These are phyloP conservation scores for Ambrosiella cleistominuta DNA, from an alignment of 2,329 filamentous ascomycete species.

Conservation along the genomic window DNA sequence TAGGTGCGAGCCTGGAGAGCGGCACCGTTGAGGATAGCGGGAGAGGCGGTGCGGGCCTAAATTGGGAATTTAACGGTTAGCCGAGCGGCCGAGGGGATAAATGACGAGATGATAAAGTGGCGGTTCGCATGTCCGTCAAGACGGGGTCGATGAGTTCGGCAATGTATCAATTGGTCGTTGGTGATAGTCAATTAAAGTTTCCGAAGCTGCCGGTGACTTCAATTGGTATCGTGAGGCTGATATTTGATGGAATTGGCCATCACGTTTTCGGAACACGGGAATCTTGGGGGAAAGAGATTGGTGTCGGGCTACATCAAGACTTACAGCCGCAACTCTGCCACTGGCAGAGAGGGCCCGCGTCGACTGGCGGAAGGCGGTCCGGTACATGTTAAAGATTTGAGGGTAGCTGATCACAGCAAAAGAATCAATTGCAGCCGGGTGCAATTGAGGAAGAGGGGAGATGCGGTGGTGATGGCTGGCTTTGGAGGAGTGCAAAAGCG, in stretches of 20 bases:
- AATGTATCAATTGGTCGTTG: conserved; percentile 9
- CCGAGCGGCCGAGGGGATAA: conserved; percentile 26
- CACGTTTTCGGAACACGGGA: conserved; percentile 17
- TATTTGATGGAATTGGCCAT: conserved; percentile 30
- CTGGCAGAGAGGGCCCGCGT: conserved; percentile 84
- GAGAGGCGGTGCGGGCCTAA: conserved; percentile 74
- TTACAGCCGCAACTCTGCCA: conserved; percentile 85
- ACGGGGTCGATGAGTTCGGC: conserved; percentile 7
- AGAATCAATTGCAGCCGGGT: conserved; percentile 44
- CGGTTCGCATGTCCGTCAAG: conserved; percentile 3
- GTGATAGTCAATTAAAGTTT: conserved; percentile 10
- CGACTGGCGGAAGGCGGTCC: conserved; percentile 94
- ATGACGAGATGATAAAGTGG: conserved; percentile 19
- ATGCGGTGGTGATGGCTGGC: conserved; percentile 15
- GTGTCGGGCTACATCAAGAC: conserved; percentile 32
- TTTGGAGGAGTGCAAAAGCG: conserved; percentile 15
- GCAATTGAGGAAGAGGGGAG: conserved; percentile 36
- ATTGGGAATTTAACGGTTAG: conserved; percentile 29
- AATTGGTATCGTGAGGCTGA: conserved; percentile 16
- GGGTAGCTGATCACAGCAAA: conserved; percentile 20
- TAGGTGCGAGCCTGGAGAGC: conserved; percentile 67
- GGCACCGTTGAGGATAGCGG: conserved; percentile 54
- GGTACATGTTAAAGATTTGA: conserved; percentile 56
- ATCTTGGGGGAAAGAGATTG: conserved; percentile 6
- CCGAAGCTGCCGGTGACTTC: conserved; percentile 8